Percentiles rank a stretch among this genome's conserved stretches.
Conservation (phyloP, 192 early-diverging fungal species). For the Coemansia sp. region DNA sequence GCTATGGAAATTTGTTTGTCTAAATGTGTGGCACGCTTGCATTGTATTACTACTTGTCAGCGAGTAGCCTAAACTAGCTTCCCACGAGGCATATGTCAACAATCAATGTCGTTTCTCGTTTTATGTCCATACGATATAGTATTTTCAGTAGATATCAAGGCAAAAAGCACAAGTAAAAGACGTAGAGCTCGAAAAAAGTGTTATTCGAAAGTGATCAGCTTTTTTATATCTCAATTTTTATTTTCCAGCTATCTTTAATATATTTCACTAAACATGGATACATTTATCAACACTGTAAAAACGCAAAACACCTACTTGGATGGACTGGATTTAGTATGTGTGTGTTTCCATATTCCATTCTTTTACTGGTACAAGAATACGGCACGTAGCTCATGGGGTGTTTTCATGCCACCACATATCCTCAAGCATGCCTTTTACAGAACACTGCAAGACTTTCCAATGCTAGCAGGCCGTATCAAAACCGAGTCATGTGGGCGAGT, state of each 20-base stretch:
- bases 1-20: no score
- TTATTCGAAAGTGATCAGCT: background rate
- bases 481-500: background rate
- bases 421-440: constrained; percentile 20
- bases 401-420: constrained; percentile 18
- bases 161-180: no score
- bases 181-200: background rate
- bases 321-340: constrained; percentile 2
- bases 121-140: no score
- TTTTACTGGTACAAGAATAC: constrained; percentile 20
- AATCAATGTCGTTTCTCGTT: no score
- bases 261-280: constrained; percentile 5
- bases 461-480: constrained; percentile 13
- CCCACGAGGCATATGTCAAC: no score
- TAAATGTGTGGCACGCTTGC: no score
- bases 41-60: no score
- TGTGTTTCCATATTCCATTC: constrained; percentile 7
- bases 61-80: no score
- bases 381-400: background rate
- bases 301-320: constrained; percentile 12
- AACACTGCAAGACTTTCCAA: constrained; percentile 20
- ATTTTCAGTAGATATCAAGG: no score
- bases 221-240: background rate
- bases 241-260: background rate
- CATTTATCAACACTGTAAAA: background rate